Evolutionary conservation across 768 basidiomycete genomes (phyloP), one percentile per base, ranked within the genome.

Genomic region (Psilocybe tampanensis): DNA sequence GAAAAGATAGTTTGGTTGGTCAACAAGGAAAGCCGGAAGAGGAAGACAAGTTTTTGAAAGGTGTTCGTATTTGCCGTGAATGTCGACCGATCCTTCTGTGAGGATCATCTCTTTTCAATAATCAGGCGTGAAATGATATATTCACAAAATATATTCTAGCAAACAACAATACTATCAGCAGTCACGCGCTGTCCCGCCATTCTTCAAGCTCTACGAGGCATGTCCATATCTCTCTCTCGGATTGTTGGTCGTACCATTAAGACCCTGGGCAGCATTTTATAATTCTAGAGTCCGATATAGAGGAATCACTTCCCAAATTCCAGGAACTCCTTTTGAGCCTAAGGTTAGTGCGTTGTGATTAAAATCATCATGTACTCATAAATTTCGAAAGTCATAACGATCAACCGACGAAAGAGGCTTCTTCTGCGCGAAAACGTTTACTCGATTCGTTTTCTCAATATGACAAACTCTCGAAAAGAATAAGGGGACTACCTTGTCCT

Each of bases 391-490:
- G 75, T 47, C 67, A 77, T 52, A 68, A 75, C 34, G 71, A 80
- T 60, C 83, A 81, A 48, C 86, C 86, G 1, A 83, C 80, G 4
- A 86, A 82, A 53, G 88, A 90, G 68, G 91, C 89, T 6, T 78
- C 82, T 9, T 75, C 79, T 2, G 81, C 86, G 0, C 86, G 95
- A 58, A 95, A 95, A 68, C 85, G 86, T 3, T 80, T 99, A 24
- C 73, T 98, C 11, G 89, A 93, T 43, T 85, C 88, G 0, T 94
- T 98, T 68, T 82, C 88, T 5, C 88, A 92, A 49, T 98, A 98
- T 68, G 97, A 99, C 65, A 84, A 84, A 41, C 72, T 98, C 13
- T 82, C 94, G 1, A 97, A 95, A 68, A 86, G 88, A 29, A 92
- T 99, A 65, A 85, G 86, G 52, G 77, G 76, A 56, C 74, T 96